phyloP scores from a whole-genome alignment of 352 stramenopile genomes.

The Plasmopara halstedii region DNA sequence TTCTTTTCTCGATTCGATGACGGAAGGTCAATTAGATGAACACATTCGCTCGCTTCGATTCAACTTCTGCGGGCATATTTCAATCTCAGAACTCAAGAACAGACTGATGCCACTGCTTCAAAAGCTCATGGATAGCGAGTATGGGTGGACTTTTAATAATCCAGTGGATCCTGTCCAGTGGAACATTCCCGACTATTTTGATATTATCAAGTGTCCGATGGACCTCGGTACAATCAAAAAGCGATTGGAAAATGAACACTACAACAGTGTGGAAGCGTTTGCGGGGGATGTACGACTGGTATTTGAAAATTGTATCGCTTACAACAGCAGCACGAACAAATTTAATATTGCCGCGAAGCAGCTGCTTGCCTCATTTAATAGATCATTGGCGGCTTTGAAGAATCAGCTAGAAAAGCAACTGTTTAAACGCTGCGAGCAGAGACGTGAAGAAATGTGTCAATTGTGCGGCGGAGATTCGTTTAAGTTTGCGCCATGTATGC shows the following conservation, averaged over 20 bases:
- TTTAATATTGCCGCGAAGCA: conserved; percentile 84
- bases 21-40: conserved; percentile 75
- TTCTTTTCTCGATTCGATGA: conserved; percentile 85
- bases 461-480: conserved; percentile 85
- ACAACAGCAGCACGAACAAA: conserved; percentile 87
- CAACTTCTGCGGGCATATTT: conserved; percentile 84
- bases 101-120: conserved; percentile 73
- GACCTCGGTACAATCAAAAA: conserved; percentile 98
- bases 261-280: conserved; percentile 87
- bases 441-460: conserved; percentile 84
- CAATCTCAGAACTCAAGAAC: conserved; percentile 75
- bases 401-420: conserved; percentile 77
- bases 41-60: conserved; percentile 86
- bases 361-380: conserved; percentile 71
- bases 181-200: conserved; percentile 89
- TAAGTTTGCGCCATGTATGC: conserved; percentile 86
- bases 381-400: conserved; percentile 53
- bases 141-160: conserved; percentile 89
- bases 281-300: conserved; percentile 81
- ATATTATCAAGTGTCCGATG: conserved; percentile 97
- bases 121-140: conserved; percentile 86
- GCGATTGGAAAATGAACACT: conserved; percentile 91
- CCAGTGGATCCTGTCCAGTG: conserved; percentile 94
- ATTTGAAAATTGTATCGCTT: conserved; percentile 87
- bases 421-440: conserved; percentile 77